Conservation (phyloP, 805 yeast species). For the Candida maltosa region DNA sequence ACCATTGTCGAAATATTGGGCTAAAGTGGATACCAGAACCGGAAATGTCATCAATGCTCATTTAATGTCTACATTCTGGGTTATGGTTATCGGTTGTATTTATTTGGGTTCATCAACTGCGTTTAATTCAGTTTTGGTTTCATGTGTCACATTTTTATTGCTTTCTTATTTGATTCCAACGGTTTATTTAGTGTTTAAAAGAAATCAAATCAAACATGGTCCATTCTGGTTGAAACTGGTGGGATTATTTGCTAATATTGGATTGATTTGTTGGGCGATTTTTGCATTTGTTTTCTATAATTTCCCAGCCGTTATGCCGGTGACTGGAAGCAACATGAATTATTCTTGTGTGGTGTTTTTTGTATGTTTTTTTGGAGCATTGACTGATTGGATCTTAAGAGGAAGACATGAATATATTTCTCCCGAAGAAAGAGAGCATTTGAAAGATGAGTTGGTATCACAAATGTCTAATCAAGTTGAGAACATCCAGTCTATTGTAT, state of each 20-base stretch:
- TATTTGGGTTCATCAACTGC: slow-evolving; percentile 68
- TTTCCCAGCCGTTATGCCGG: slow-evolving; percentile 66
- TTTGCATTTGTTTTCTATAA: slow-evolving; percentile 62
- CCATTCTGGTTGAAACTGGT: slow-evolving; percentile 64
- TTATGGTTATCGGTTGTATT: slow-evolving; percentile 56
- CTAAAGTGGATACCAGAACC: slow-evolving; percentile 46
- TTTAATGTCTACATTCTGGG: slow-evolving; percentile 49
- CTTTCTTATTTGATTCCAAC: slow-evolving; percentile 59
- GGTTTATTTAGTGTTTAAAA: slow-evolving; percentile 43
- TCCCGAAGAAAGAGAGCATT: slow-evolving; percentile 18
- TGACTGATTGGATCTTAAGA: slow-evolving; percentile 51
- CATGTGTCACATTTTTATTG: slow-evolving; percentile 57
- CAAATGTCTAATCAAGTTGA: slow-evolving; percentile 22
- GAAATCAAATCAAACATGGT: slow-evolving; percentile 47
- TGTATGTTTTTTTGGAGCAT: slow-evolving; percentile 41
- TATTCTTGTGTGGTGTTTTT: slow-evolving; percentile 45
- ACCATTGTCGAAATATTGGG: slow-evolving; percentile 52
- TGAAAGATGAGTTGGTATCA: slow-evolving; percentile 17
- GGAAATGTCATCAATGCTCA: slow-evolving; percentile 61
- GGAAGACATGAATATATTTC: slow-evolving; percentile 22
- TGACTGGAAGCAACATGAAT: slow-evolving; percentile 59
- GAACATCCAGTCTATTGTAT: slow-evolving; percentile 18
- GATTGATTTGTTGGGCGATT: slow-evolving; percentile 54
- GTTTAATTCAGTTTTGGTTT: slow-evolving; percentile 60
- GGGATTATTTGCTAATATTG: slow-evolving; percentile 51